Percentiles rank a stretch among this genome's conserved stretches.
Conservation (phyloP, 2,329 filamentous ascomycete species). For the Mycosphaerelloides madeirae region DNA sequence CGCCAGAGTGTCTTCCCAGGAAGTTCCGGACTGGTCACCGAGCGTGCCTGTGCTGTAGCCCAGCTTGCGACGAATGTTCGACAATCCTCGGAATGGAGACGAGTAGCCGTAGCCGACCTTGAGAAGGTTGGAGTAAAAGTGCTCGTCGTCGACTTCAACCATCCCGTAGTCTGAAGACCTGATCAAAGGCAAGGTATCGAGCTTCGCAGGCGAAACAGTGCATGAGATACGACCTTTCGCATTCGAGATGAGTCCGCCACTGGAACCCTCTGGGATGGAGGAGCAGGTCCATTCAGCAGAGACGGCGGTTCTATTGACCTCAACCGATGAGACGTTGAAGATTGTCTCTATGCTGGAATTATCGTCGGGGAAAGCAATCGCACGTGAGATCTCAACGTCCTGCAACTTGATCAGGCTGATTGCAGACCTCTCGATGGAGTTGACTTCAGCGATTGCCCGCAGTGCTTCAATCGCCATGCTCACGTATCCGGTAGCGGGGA, state of each 20-base stretch:
- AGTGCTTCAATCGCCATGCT: slow-evolving; percentile 21
- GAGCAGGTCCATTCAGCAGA: neutral
- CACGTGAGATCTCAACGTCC: slow-evolving; percentile 12
- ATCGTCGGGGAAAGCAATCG: slow-evolving; percentile 1
- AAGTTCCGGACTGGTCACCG: neutral
- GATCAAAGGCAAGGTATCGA: neutral
- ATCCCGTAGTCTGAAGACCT: neutral
- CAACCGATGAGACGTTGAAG: slow-evolving; percentile 12
- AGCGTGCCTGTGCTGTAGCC: neutral
- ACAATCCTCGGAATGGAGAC: neutral
- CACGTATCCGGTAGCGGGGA: slow-evolving; percentile 27
- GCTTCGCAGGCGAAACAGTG: neutral
- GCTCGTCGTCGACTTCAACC: slow-evolving; percentile 4
- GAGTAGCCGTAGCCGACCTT: slow-evolving; percentile 6
- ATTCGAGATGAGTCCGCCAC: neutral
- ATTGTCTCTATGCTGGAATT: slow-evolving; percentile 13
- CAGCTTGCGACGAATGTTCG: neutral
- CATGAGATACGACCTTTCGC: neutral
- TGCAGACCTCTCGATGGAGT: neutral
- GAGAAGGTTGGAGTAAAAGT: slow-evolving; percentile 1
- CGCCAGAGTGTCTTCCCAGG: neutral
- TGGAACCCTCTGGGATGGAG: neutral
- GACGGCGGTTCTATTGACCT: neutral
- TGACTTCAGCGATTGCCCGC: slow-evolving; percentile 1
- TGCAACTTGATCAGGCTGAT: slow-evolving; percentile 19